phyloP scores from a whole-genome alignment of 169 alveolate genomes.

The Perkinsus marinus region DNA sequence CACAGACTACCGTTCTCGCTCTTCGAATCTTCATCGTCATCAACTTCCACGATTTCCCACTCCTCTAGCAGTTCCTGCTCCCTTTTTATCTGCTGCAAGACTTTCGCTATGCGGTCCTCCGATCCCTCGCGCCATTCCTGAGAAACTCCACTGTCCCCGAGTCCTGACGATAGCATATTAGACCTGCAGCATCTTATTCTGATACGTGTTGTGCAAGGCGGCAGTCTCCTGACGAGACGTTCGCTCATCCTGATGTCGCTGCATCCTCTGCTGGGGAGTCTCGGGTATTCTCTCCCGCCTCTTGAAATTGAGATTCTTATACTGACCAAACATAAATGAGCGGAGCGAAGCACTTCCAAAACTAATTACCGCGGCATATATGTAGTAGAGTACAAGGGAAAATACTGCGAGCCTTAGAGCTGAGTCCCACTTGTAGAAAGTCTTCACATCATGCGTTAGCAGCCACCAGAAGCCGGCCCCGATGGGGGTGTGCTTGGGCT shows the following conservation, averaged over 20 bases:
- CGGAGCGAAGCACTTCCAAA: not conserved
- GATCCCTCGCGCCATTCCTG: not conserved
- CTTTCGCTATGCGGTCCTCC: not conserved
- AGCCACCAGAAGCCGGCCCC: not conserved
- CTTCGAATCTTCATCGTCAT: not conserved
- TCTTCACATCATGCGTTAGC: not conserved
- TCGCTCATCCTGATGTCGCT: not conserved
- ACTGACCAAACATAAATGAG: not conserved
- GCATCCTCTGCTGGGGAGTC: not conserved
- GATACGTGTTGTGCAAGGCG: not conserved
- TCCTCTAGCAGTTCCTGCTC: not conserved
- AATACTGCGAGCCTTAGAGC: not conserved
- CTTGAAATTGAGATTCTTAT: not conserved
- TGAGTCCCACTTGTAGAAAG: not conserved
- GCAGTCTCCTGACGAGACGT: not conserved
- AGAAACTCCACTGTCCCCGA: not conserved
- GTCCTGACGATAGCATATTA: no score
- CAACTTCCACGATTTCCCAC: not conserved
- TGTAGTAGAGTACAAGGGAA: not conserved
- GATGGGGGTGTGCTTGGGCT: not conserved
- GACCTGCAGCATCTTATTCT: not conserved
- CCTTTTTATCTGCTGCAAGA: not conserved
- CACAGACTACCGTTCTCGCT: not conserved
- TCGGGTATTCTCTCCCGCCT: not conserved
- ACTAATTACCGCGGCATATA: not conserved